Conservation (phyloP, 768 basidiomycete genomes). For the Psilocybe cubensis region DNA sequence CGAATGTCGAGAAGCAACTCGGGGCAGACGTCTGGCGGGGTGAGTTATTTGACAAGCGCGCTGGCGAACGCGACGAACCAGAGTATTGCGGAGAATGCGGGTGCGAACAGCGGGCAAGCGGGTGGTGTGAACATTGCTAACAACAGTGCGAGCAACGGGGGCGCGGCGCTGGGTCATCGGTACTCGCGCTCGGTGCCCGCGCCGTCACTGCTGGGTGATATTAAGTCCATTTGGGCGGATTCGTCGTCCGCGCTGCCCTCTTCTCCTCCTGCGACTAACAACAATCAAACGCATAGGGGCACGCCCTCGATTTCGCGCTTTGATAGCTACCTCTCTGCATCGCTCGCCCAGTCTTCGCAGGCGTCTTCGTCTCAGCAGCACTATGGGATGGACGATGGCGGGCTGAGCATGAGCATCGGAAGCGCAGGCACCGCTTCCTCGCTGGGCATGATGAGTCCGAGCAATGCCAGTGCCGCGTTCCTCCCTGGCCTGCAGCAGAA, state of each 20-base stretch:
- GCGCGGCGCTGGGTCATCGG: constrained; percentile 71
- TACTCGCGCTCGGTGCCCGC: constrained; percentile 86
- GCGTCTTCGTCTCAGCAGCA: constrained; percentile 5
- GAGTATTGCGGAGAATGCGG: not conserved
- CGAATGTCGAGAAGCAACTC: constrained; percentile 80
- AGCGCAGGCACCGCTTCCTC: constrained; percentile 25
- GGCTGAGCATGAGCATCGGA: constrained; percentile 40
- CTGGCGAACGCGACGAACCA: constrained; percentile 15
- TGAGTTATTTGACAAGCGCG: constrained; percentile 19
- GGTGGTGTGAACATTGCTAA: constrained; percentile 11
- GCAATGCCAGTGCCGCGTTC: constrained; percentile 85
- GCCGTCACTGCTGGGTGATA: constrained; percentile 72
- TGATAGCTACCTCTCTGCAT: not conserved
- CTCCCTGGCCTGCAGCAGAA: constrained; percentile 71
- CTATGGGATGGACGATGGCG: constrained; percentile 28
- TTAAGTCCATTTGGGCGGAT: constrained; percentile 83
- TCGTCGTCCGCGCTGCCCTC: constrained; percentile 33
- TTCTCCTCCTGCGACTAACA: constrained; percentile 43
- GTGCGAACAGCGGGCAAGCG: constrained; percentile 18
- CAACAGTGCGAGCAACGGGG: no score
- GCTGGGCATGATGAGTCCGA: constrained; percentile 56
- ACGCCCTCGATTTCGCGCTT: constrained; percentile 45
- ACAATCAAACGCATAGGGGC: constrained; percentile 42
- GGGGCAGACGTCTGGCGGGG: constrained; percentile 31
- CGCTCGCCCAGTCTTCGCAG: not conserved